Evolutionary conservation across 352 stramenopile genomes (phyloP).

Genomic region (Pythium apleroticum): DNA sequence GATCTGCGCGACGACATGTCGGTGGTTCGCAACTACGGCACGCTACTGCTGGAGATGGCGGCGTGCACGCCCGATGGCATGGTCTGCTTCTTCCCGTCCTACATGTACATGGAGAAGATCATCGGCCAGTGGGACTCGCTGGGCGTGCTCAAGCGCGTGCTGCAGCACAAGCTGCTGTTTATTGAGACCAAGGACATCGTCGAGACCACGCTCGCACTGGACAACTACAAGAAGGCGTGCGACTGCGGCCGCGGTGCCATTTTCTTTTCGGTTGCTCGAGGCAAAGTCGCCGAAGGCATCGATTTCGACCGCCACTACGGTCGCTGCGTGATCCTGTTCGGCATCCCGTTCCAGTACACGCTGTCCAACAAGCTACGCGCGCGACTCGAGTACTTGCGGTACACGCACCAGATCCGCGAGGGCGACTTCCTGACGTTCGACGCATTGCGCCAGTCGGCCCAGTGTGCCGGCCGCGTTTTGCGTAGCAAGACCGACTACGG

Average conservation of each 20-base stretch:
- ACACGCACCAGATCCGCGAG: slow-evolving; percentile 91
- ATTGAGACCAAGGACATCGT: slow-evolving; percentile 99
- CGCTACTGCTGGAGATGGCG: slow-evolving; percentile 94
- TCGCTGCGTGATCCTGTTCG: slow-evolving; percentile 97
- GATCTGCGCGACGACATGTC: slow-evolving; percentile 84
- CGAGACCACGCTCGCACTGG: slow-evolving; percentile 97
- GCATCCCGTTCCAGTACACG: slow-evolving; percentile 99
- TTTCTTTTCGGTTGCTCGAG: slow-evolving; percentile 98
- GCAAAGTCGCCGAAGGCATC: slow-evolving; percentile 99
- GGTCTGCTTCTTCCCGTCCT: slow-evolving; percentile 99
- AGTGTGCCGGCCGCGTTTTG: slow-evolving; percentile 98
- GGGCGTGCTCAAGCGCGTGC: slow-evolving; percentile 91
- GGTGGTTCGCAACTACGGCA: slow-evolving; percentile 97
- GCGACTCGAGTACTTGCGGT: slow-evolving; percentile 96
- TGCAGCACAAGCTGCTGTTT: slow-evolving; percentile 98
- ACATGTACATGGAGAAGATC: slow-evolving; percentile 99
- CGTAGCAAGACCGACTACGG: slow-evolving; percentile 99
- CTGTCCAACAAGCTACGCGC: slow-evolving; percentile 92
- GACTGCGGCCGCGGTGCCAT: slow-evolving; percentile 95
- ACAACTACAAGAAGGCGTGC: slow-evolving; percentile 99
- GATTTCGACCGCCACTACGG: slow-evolving; percentile 99
- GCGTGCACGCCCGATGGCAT: slow-evolving; percentile 96
- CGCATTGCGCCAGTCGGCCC: slow-evolving; percentile 95
- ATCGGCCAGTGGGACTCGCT: slow-evolving; percentile 96
- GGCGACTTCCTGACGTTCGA: slow-evolving; percentile 99